Percentiles rank a stretch among this genome's conserved stretches.
Conservation (phyloP, 306 rosid species). For the Lathyrus aphaca region DNA sequence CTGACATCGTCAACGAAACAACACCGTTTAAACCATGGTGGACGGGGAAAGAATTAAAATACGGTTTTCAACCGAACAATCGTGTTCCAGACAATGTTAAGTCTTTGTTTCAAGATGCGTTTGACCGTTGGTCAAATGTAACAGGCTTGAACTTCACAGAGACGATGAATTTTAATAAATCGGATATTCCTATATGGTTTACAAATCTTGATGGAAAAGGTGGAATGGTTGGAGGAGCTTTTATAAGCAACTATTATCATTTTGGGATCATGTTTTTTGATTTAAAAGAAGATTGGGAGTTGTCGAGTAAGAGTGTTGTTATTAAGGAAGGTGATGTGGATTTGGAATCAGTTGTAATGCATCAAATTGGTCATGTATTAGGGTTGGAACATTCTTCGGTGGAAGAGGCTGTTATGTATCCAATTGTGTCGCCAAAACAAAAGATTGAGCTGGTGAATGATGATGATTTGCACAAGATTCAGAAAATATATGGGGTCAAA, state of each 20-base stretch:
- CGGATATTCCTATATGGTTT: not conserved
- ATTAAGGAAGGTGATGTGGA: not conserved
- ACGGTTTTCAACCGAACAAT: not conserved
- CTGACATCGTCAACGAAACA: constrained; percentile 24
- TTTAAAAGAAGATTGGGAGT: constrained; percentile 12
- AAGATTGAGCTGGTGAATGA: constrained; percentile 20
- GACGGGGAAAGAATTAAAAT: not conserved
- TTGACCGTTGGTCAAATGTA: constrained; percentile 9
- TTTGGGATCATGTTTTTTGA: constrained; percentile 11
- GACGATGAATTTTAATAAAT: not conserved
- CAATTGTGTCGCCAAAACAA: constrained; percentile 14
- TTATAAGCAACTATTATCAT: not conserved
- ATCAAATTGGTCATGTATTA: constrained; percentile 37
- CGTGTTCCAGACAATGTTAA: not conserved
- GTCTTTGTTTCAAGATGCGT: constrained; percentile 14
- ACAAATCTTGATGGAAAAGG: not conserved
- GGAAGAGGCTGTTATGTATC: constrained; percentile 38
- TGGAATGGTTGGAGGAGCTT: not conserved
- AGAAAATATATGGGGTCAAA: constrained; percentile 6
- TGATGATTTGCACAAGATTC: constrained; percentile 35
- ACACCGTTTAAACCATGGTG: constrained; percentile 29
- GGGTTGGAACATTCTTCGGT: constrained; percentile 36
- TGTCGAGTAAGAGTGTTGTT: not conserved
- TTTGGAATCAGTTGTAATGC: constrained; percentile 32
- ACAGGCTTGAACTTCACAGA: not conserved